Evolutionary conservation across 306 rosid genomes (phyloP).

Genomic region (Biancaea sappan): DNA sequence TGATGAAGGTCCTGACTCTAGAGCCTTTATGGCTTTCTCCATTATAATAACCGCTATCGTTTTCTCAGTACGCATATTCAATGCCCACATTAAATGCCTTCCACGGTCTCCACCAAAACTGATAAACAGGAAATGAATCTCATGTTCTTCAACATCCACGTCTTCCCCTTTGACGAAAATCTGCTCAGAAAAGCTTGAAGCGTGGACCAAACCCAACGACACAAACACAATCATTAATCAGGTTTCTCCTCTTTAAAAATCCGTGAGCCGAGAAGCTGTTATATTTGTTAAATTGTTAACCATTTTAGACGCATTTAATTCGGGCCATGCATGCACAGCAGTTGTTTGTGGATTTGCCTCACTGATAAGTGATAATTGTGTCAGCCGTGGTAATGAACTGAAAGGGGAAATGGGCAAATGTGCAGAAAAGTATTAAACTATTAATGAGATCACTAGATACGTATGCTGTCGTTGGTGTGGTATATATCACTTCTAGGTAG

Average conservation of each 20-base stretch:
- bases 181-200: neutral
- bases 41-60: constrained; percentile 3
- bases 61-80: neutral
- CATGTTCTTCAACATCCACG: neutral
- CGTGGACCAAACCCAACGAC: constrained; percentile 23
- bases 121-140: constrained; percentile 5
- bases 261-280: neutral
- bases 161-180: neutral
- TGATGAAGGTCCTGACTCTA: constrained; percentile 14
- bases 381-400: constrained; percentile 29
- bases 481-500: constrained; percentile 46
- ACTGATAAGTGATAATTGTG: constrained; percentile 42
- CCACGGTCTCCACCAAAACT: constrained; percentile 6
- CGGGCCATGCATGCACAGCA: constrained; percentile 19
- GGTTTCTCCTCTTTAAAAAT: neutral
- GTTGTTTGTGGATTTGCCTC: neutral
- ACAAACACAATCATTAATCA: too few relatives aligned
- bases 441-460: constrained; percentile 34
- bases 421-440: neutral
- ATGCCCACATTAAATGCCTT: constrained; percentile 27
- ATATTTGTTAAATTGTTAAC: neutral
- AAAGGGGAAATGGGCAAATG: constrained; percentile 10
- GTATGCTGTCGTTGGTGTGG: constrained; percentile 22
- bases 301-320: neutral
- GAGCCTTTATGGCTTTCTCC: neutral